Conservation (phyloP, 495 filamentous ascomycete genomes). For the Neurospora sp. region DNA sequence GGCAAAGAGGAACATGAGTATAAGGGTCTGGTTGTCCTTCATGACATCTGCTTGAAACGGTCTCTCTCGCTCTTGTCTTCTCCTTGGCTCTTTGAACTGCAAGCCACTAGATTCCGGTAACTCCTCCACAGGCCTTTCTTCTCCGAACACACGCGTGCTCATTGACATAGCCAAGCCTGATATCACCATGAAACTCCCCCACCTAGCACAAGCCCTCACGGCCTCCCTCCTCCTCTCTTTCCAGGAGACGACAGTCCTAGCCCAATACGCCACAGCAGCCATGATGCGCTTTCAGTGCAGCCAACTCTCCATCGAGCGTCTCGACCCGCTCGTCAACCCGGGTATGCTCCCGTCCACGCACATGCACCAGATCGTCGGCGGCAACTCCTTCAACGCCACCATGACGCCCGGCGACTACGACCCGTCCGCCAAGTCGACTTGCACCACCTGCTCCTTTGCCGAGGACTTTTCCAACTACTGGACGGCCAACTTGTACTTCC, state of each 20-base stretch:
- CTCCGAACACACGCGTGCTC: constrained; percentile 3
- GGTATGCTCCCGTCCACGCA: constrained; percentile 27
- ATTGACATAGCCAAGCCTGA: constrained; percentile 1
- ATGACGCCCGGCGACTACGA: constrained; percentile 28
- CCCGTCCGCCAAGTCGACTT: constrained; percentile 25
- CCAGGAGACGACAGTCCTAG: constrained; percentile 15
- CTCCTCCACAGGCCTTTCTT: too few species aligned
- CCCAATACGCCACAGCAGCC: constrained; percentile 23
- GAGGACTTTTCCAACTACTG: constrained; percentile 39
- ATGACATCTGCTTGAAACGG: background rate
- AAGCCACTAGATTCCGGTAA: too few species aligned
- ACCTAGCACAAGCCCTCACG: constrained; percentile 11
- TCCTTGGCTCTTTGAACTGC: background rate
- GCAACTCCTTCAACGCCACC: constrained; percentile 32
- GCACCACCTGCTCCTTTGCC: constrained; percentile 30
- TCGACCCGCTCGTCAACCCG: constrained; percentile 35
- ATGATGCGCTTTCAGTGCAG: constrained; percentile 40
- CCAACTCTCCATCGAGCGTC: constrained; percentile 32
- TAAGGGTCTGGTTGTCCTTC: background rate
- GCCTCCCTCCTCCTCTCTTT: constrained; percentile 15
- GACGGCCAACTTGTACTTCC: constrained; percentile 36
- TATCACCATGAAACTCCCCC: constrained; percentile 12
- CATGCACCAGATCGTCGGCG: constrained; percentile 34
- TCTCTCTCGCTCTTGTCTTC: background rate
- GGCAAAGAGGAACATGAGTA: background rate